phyloP scores from a whole-genome alignment of 2,329 filamentous ascomycete genomes.

The Xylaria sp. region DNA sequence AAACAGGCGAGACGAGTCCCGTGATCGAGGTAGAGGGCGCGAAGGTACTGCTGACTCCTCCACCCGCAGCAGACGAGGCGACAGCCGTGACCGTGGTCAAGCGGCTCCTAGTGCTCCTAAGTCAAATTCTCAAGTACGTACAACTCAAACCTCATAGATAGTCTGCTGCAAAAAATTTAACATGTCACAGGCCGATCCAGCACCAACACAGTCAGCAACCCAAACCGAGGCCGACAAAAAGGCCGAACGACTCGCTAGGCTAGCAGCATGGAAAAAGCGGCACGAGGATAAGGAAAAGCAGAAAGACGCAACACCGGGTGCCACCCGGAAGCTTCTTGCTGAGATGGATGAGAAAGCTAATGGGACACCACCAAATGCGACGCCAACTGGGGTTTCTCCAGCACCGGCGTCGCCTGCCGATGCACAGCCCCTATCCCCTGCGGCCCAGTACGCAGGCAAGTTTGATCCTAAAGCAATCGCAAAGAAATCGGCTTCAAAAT shows the following conservation, averaged over 20 bases:
- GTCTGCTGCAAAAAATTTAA: slow-evolving; percentile 36
- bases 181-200: slow-evolving; percentile 59
- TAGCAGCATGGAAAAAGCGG: slow-evolving; percentile 94
- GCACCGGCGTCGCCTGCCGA: slow-evolving; percentile 62
- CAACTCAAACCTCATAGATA: background rate
- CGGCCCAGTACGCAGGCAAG: slow-evolving; percentile 76
- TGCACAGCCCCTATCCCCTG: slow-evolving; percentile 60
- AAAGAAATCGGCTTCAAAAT: slow-evolving; percentile 74
- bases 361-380: slow-evolving; percentile 56
- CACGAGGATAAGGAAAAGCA: slow-evolving; percentile 81
- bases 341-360: slow-evolving; percentile 78
- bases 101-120: slow-evolving; percentile 60
- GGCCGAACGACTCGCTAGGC: slow-evolving; percentile 80
- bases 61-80: slow-evolving; percentile 72
- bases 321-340: slow-evolving; percentile 73
- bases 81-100: slow-evolving; percentile 66
- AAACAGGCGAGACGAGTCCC: slow-evolving; percentile 77
- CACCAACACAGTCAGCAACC: slow-evolving; percentile 59
- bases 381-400: slow-evolving; percentile 60
- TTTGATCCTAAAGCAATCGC: slow-evolving; percentile 88
- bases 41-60: slow-evolving; percentile 78
- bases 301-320: slow-evolving; percentile 72
- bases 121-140: slow-evolving; percentile 67
- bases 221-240: slow-evolving; percentile 80
- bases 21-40: slow-evolving; percentile 70